Conservation (phyloP, 2,329 filamentous ascomycete species). For the Aspergillus ruber region DNA sequence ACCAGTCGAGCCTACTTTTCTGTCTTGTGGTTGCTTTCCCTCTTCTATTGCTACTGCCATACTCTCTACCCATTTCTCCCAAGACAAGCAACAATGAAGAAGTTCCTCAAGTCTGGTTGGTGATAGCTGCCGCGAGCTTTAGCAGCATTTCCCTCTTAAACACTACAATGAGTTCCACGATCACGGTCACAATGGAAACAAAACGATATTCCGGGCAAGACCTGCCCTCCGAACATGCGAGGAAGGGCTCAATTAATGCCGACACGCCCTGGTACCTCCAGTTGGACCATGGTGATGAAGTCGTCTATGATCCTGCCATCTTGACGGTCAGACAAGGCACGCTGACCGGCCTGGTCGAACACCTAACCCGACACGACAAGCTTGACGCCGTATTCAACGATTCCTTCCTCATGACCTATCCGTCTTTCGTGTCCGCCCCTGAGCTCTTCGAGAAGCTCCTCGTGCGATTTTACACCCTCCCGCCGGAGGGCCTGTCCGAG, state of each 20-base stretch:
- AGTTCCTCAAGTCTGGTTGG: neutral
- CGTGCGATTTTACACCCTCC: conserved; percentile 79
- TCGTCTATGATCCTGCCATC: conserved; percentile 5
- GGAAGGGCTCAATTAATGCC: neutral
- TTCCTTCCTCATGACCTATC: conserved; percentile 87
- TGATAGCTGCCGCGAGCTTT: neutral
- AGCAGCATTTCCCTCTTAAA: neutral
- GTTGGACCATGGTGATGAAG: conserved; percentile 3
- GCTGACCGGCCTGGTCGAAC: conserved; percentile 79
- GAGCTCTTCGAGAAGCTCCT: conserved; percentile 86
- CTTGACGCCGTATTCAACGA: conserved; percentile 89
- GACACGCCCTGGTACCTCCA: neutral
- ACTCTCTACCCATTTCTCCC: neutral
- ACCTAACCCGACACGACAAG: conserved; percentile 86
- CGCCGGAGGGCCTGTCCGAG: conserved; percentile 65
- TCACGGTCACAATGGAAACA: neutral
- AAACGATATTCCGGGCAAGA: neutral
- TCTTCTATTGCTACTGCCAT: neutral
- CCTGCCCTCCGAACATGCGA: neutral
- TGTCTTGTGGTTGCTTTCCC: neutral
- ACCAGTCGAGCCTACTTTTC: neutral
- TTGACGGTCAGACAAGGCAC: conserved; percentile 50
- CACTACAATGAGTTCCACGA: neutral
- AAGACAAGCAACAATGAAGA: neutral
- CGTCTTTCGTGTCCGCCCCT: conserved; percentile 77